Percentiles rank a stretch among this genome's conserved stretches.
These are phyloP conservation scores for Grosmannia serpens DNA, from an alignment of 2,329 filamentous ascomycete genomes.

Conservation along the genomic window DNA sequence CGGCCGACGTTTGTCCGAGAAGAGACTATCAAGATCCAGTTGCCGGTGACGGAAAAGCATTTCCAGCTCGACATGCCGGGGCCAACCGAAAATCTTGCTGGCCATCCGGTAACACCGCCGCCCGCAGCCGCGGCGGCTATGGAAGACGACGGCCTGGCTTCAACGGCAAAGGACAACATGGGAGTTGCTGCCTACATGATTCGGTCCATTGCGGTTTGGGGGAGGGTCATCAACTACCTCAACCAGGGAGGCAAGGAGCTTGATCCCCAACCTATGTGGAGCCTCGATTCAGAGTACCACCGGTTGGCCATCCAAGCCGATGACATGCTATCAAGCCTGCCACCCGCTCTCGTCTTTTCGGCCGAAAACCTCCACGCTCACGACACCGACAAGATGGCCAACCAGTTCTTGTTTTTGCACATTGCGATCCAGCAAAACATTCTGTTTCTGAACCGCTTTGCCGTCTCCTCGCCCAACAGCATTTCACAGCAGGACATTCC, in stretches of 20 bases:
- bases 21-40: constrained; percentile 75
- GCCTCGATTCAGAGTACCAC: constrained; percentile 63
- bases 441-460: constrained; percentile 82
- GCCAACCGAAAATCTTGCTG: constrained; percentile 71
- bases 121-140: constrained; percentile 48
- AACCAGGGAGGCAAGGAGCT: constrained; percentile 79
- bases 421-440: constrained; percentile 82
- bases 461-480: constrained; percentile 57
- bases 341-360: constrained; percentile 61
- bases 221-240: constrained; percentile 76
- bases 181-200: constrained; percentile 88
- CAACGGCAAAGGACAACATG: constrained; percentile 72
- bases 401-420: constrained; percentile 88
- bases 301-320: constrained; percentile 60
- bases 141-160: constrained; percentile 50
- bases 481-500: constrained; percentile 60
- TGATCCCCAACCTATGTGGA: constrained; percentile 72
- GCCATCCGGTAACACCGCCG: constrained; percentile 20
- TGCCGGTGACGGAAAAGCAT: constrained; percentile 81
- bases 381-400: constrained; percentile 71
- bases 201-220: constrained; percentile 77
- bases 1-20: constrained; percentile 85
- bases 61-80: constrained; percentile 88
- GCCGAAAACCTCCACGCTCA: constrained; percentile 76
- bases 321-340: constrained; percentile 57